Conservation (phyloP, 2,329 filamentous ascomycete genomes). For the Harringtonia lauricola region DNA sequence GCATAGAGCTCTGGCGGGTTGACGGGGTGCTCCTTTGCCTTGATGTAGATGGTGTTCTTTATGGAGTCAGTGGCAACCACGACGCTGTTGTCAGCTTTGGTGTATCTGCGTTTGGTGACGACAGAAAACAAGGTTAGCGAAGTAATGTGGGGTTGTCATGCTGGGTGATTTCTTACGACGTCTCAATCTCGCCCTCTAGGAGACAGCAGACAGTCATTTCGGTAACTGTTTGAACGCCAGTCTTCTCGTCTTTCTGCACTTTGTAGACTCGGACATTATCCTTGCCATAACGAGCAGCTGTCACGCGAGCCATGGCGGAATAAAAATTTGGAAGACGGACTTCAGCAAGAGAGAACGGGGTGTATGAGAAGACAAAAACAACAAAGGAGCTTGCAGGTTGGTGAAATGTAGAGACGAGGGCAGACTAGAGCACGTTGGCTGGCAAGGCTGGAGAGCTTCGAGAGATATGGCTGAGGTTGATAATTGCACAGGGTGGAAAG, state of each 20-base stretch:
- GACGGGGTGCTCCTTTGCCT: conserved; percentile 86
- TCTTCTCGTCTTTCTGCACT: conserved; percentile 67
- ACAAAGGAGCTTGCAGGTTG: no score
- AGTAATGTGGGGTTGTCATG: neutral
- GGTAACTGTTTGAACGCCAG: conserved; percentile 71
- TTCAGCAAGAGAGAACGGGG: neutral
- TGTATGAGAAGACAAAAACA: neutral
- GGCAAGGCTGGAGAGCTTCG: no score
- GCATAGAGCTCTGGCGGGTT: conserved; percentile 90
- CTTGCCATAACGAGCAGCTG: conserved; percentile 72
- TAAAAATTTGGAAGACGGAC: neutral
- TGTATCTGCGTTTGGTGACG: conserved; percentile 52
- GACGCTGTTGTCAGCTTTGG: conserved; percentile 83
- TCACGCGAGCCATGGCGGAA: conserved; percentile 40
- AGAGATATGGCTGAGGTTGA: no score
- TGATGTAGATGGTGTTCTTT: conserved; percentile 95
- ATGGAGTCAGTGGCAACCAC: conserved; percentile 95
- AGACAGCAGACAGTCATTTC: conserved; percentile 94
- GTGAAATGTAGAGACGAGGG: no score
- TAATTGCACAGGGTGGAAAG: no score
- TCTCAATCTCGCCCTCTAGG: conserved; percentile 85
- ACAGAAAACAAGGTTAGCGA: neutral
- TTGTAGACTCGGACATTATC: conserved; percentile 99
- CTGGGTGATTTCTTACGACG: conserved; percentile 43
- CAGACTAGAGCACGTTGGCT: no score